Base-by-base conservation (phyloP, 2,329 filamentous ascomycete genomes). In the Reticulascus tulasneorum region DNA sequence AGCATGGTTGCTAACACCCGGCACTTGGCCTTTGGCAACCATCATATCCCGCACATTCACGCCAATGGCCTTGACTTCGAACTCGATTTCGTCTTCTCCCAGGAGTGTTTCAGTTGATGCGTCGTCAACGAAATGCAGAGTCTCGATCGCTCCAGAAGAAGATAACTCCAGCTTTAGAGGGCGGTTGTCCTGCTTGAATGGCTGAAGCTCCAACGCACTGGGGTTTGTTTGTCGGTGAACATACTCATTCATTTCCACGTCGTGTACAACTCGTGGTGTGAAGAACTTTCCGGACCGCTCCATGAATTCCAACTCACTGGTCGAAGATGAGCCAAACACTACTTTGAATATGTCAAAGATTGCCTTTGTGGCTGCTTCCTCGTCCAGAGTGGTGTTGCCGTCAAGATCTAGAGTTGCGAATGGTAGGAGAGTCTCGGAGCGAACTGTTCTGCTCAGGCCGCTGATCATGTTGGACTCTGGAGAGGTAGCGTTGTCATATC, bases 11-110 rank as follows among this genome's bases (percentile, higher is more conserved):
- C 57, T 55, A 4, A 50, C 46, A 13, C 57, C 55, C 7, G 53
- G 43, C 0, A 64, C 47, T 29, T 63, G 60, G 3, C 60, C 62
- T 54, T 59, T 63, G 18, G 64, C 61, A 10, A 65, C 62, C 39
- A 72, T 55, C 2, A 67, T 56, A 42, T 76, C 71, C 21, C 59
- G 59, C 44, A 66, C 67, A 48, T 69, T 74, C 38, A 73, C 51
- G 1, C 66, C 66, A 1, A 63, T 55, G 6, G 63, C 63, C 21
- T 56, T 58, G n/a, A 69, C 57, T 33, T 63, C 58, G 32, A 70
- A 59, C 45, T 69, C 65, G 6, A 70, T 46, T 23, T 67, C 54
- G n/a, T 62, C 52, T 1, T 47, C 52, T 0, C 46, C 52, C 13
- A 67, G 42, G 9, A 57, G 51, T 8, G 46, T 30, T 3, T 37